Evolutionary conservation across 2,329 filamentous ascomycete species (phyloP), one percentile per base, ranked within the genome.

Genomic region (Aspergillus nomiae): DNA sequence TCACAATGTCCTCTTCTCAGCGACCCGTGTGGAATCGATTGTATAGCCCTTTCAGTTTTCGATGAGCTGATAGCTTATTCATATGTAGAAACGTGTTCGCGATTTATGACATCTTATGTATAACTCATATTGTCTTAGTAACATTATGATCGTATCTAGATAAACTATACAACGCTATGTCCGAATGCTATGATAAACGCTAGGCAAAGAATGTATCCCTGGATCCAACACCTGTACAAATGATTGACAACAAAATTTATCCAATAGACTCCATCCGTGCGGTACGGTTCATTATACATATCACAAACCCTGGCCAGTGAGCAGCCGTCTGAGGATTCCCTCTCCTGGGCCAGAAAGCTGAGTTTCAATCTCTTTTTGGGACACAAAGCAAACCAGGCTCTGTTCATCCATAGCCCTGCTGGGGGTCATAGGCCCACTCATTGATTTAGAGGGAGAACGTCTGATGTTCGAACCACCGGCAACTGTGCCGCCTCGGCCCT

Each of bases 281-380:
- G 34, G 32, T 55, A 38, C 12, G 21, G 24, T 38, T 55, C 48
- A 51, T 55, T 26, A 55, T 38, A 55, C 51, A 34, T 24, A 41
- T 75, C 62, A 78, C 24, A 77, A 61, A 34, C 76, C 76, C 65
- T 80, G 73, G 5, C 73, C 76, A 9, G 69, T 70, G 26, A 83
- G 73, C 43, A 84, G 65, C 11, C 76, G 72, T 63, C 74, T 72
- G 56, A 84, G 71, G 58, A 84, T 79, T 36, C 78, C 80, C 61
- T 81, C 80, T 26, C 84, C 84, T n/a, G 83, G 78, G 28, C 85
- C 83, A 51, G 77, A 86, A 46, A 92, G 86, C 59, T 91, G 89
- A 61, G 85, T 85, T 68, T 89, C 86, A 67, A 96, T 85, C 78
- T 97, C 93, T 72, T 87, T 90, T 73, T 92, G 89, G n/a, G 89